Base-by-base conservation (phyloP, 75 land plant genomes). In the Isoetes taiwanensis region DNA sequence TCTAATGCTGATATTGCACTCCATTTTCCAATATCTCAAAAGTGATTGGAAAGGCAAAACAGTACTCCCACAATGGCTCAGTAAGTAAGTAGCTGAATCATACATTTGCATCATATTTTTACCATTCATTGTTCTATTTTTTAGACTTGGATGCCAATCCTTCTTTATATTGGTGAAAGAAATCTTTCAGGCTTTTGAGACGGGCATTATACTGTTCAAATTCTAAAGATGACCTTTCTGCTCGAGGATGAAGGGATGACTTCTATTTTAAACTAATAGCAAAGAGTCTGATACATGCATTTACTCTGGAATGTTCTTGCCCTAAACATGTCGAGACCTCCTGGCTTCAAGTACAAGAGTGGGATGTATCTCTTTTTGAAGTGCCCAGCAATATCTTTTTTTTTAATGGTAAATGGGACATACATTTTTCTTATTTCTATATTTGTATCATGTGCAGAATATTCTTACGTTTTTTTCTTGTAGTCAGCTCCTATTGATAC, bases 131-230 rank as follows among this genome's bases (percentile, higher is more conserved):
- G 4, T 46, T 46, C 5, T n/a, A 46, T 6, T 33, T 17, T 63
- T 39, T 76, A 86, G 91, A 83, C 91, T 57, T 86, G 91, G 91
- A 86, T 86, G 86, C 91, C 91, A 30, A 50, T 86, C 9, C 33
- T 79, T 1, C 41, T 82, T 28, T 86, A 86, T 41, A 40, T 70
- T 0, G 64, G 61, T 26, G 91, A 86, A 37, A 73, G 86, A 62
- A 29, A 65, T 0, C 21, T 60, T 10, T 54, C 74, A 54, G n/a
- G n/a, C 37, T 21, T 72, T 17, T 64, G 72, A 17, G 82, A 74
- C 19, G 61, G 40, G 25, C 56, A 53, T 25, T 64, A 69, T 46
- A 61, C n/a, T 0, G 83, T 76, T 0, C 61, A 35, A 54, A 55
- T 86, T 27, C 56, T 75, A 17, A 79, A 82, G 91, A 85, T 82